Conservation (phyloP, 257 asterid genomes). For the Handroanthus guayacan region DNA sequence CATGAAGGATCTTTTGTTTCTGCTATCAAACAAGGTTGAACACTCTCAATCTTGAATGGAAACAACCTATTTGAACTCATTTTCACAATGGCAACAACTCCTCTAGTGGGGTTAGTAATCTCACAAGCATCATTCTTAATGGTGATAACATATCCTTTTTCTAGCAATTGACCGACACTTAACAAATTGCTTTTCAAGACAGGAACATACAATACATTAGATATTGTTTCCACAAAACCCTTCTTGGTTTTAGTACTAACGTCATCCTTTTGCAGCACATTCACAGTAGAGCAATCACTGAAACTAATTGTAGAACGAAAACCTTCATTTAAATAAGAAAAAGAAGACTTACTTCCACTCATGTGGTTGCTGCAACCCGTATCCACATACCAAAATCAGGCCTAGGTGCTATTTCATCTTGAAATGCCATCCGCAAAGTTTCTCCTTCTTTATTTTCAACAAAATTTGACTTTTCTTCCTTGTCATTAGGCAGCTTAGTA, state of each 20-base stretch:
- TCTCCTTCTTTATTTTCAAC: too few species aligned
- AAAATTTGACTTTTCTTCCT: too few species aligned
- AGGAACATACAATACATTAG: constrained; percentile 17
- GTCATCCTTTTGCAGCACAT: too few species aligned
- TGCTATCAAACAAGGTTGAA: too few species aligned
- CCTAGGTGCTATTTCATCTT: too few species aligned
- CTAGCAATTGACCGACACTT: not conserved
- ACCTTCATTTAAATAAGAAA: not conserved
- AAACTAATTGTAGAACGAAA: not conserved
- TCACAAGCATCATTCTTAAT: not conserved
- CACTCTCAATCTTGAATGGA: too few species aligned
- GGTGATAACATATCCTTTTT: not conserved
- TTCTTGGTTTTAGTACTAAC: too few species aligned
- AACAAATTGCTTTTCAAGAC: not conserved
- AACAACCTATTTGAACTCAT: too few species aligned
- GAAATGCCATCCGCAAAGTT: too few species aligned
- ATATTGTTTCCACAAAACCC: not conserved
- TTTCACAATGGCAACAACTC: not conserved
- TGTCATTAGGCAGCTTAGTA: too few species aligned
- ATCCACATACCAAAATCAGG: constrained; percentile 14
- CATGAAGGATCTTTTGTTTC: too few species aligned
- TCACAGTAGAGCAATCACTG: too few species aligned
- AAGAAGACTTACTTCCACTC: constrained; percentile 9
- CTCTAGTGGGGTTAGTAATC: not conserved
- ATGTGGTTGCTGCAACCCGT: constrained; percentile 28